Evolutionary conservation across 1,284 basidiomycete genomes (phyloP).

Genomic region (Austropuccinia psidii): DNA sequence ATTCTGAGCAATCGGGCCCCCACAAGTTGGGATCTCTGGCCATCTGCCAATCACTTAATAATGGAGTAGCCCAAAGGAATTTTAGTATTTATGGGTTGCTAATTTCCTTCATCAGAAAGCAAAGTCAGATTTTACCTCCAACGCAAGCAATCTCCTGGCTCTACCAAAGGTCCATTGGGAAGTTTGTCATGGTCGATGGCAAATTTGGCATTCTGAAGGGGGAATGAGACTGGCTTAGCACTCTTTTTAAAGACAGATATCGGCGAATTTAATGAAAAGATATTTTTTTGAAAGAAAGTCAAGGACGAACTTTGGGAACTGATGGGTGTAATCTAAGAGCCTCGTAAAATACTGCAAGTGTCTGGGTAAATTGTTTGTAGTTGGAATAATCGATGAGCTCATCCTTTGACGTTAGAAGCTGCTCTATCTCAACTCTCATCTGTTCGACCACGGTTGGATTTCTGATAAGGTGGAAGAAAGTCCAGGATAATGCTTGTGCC

Average conservation of each 20-base stretch:
- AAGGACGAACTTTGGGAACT: constrained; percentile 36
- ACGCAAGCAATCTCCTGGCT: constrained; percentile 30
- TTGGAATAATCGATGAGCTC: constrained; percentile 33
- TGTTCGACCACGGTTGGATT: constrained; percentile 26
- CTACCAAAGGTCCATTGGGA: constrained; percentile 23
- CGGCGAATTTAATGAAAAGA: constrained; percentile 26
- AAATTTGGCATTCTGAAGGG: constrained; percentile 34
- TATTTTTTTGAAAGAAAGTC: constrained; percentile 19
- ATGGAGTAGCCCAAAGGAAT: background rate
- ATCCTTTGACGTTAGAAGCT: constrained; percentile 7
- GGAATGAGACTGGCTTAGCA: background rate
- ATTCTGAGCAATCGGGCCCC: constrained; percentile 38
- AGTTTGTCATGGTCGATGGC: constrained; percentile 36
- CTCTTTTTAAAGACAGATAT: constrained; percentile 6
- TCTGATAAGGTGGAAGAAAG: constrained; percentile 37
- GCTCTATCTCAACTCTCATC: constrained; percentile 37
- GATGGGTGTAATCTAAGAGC: constrained; percentile 39
- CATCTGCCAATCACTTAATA: constrained; percentile 40
- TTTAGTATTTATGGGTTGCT: too few species aligned
- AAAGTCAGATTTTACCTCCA: constrained; percentile 14
- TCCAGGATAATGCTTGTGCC: constrained; percentile 39
- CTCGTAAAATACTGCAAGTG: constrained; percentile 39
- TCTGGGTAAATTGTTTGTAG: constrained; percentile 37
- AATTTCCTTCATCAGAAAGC: background rate
- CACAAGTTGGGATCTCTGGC: constrained; percentile 39